Evolutionary conservation across 2,329 filamentous ascomycete genomes (phyloP), one percentile per base, ranked within the genome.

Genomic region (Penicillium sclerotiorum): DNA sequence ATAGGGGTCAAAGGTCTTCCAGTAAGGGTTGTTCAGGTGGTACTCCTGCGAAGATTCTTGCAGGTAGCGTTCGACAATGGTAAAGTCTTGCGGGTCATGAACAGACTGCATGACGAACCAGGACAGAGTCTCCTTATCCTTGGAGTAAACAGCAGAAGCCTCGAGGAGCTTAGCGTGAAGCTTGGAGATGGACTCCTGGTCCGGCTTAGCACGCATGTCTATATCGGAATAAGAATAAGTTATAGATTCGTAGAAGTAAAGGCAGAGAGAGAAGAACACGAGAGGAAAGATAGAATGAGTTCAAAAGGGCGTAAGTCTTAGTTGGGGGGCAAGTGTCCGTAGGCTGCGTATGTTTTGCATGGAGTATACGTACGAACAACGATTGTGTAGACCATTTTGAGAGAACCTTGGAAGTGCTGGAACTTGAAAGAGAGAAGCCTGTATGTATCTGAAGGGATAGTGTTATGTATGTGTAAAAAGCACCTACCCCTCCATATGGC

Each of bases 91-190:
- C 37, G 79, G 78, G 67, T 90, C 87, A 61, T 81, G 77, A 50
- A 84, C 79, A 61, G 85, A 84, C 74, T 90, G 87, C 87, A 90
- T 90, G 55, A 90, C 87, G 70, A 88, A 83, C 87, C 87, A 90
- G 38, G 77, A 80, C 50, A 86, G 63, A 0, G 82, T 89, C 75
- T 90, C 87, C 64, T 82, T 82, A 73, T 90, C 87, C 57, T 87
- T 77, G 56, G 80, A 82, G 73, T 90, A 90, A 55, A 90, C 79
- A 55, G 83, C 80, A 51, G 84, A 85, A n/a, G 87, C 87, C 68
- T 90, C 87, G 65, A 86, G 80, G 49, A 90, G 82, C 76, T 90
- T 90, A 49, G 82, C 82, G 62, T 84, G 82, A 50, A 90, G 74
- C 70, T 86, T 88, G 53, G 77, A 73, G 72, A 89, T 85, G 65